A percentile compares a stretch with the other conserved stretches of the same genome.
phyloP scores from a whole-genome alignment of 208 protist genomes.

The Trypanosoma melophagium region DNA sequence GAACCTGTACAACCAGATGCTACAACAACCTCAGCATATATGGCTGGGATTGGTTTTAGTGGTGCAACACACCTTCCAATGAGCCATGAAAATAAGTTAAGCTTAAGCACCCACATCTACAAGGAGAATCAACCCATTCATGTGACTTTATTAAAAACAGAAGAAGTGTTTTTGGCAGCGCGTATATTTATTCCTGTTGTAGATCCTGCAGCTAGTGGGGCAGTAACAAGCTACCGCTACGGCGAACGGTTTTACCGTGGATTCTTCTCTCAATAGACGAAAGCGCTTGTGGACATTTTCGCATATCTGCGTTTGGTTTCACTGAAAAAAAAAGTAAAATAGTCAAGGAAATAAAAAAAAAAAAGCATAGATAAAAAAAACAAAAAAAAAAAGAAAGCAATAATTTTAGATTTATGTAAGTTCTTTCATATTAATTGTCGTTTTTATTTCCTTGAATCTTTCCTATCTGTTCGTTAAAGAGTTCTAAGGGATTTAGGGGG shows the following conservation, averaged over 20 bases:
- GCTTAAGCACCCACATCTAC: slow-evolving; percentile 65
- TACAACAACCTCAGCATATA: slow-evolving; percentile 41
- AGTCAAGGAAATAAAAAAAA: too few species aligned
- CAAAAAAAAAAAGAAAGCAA: too few species aligned
- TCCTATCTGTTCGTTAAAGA: too few species aligned
- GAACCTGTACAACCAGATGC: slow-evolving; percentile 65
- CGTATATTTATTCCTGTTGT: slow-evolving; percentile 71
- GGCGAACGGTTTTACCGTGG: slow-evolving; percentile 67
- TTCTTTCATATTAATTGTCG: too few species aligned
- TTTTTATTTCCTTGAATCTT: too few species aligned
- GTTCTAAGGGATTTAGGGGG: too few species aligned
- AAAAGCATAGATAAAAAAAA: too few species aligned
- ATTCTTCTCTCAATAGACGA: slow-evolving; percentile 36
- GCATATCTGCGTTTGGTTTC: too few species aligned
- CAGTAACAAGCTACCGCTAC: slow-evolving; percentile 65
- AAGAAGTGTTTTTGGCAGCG: slow-evolving; percentile 67
- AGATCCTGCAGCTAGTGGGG: slow-evolving; percentile 37
- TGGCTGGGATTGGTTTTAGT: slow-evolving; percentile 19
- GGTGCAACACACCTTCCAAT: slow-evolving; percentile 1
- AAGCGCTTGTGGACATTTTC: neutral
- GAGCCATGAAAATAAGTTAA: neutral
- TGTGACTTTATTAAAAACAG: slow-evolving; percentile 58
- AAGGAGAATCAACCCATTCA: slow-evolving; percentile 49
- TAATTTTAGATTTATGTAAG: too few species aligned
- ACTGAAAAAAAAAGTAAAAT: neutral